Evolutionary conservation across 257 asterid genomes (phyloP).

Genomic region (Fraxinus cuspidata): DNA sequence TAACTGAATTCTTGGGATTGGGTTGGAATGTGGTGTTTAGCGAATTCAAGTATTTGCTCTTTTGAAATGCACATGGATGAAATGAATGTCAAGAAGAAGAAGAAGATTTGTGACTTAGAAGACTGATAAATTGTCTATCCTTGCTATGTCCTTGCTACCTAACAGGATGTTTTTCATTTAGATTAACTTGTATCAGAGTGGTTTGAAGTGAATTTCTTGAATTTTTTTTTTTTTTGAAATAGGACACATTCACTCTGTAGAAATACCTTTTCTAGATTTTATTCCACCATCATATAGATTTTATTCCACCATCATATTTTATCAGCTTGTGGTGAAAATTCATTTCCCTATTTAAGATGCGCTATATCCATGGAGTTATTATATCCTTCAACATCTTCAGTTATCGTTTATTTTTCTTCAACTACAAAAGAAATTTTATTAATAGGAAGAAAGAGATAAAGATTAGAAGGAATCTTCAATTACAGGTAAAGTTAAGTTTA

Average conservation of each 20-base stretch:
- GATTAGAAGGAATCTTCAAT: background rate
- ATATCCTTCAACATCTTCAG: background rate
- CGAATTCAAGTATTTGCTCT: background rate
- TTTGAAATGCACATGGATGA: background rate
- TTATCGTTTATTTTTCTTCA: background rate
- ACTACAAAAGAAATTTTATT: too few species aligned
- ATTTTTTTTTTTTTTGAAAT: too few species aligned
- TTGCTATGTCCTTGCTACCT: background rate
- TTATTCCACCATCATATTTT: background rate
- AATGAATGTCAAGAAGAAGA: background rate
- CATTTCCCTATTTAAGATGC: background rate
- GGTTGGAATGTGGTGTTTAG: background rate
- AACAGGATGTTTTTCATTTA: background rate
- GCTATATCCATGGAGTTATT: background rate
- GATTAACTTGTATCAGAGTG: background rate
- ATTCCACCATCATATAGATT: background rate
- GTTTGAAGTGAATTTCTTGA: background rate
- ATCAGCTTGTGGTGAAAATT: background rate
- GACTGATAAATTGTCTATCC: background rate
- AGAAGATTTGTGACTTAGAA: background rate
- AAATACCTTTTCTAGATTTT: background rate
- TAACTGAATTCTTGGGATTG: background rate
- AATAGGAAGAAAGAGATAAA: background rate
- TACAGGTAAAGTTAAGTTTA: background rate
- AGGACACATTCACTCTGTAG: background rate